phyloP scores from a whole-genome alignment of 495 filamentous ascomycete species.

The Penicillium pancosmium region DNA sequence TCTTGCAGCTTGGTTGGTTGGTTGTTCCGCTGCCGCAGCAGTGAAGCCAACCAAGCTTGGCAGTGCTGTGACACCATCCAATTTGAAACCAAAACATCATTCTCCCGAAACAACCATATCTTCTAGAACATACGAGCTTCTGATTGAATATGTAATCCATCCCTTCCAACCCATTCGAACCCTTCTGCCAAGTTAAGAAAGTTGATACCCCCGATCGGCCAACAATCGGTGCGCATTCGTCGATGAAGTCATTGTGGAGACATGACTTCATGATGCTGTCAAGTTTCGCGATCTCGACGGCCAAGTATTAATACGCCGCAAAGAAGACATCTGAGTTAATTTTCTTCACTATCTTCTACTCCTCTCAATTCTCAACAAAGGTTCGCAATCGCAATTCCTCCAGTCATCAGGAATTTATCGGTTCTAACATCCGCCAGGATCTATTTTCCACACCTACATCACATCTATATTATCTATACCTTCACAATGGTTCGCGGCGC shows the following conservation, averaged over 20 bases:
- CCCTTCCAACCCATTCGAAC: neutral
- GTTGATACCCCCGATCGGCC: slow-evolving; percentile 1
- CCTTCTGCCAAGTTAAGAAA: neutral
- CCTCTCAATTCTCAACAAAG: neutral
- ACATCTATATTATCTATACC: slow-evolving; percentile 1
- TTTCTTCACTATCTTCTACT: neutral
- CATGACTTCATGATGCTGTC: slow-evolving; percentile 48
- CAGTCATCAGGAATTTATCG: neutral
- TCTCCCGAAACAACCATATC: neutral
- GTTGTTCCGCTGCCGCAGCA: neutral
- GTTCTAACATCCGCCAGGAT: neutral
- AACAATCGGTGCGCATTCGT: slow-evolving; percentile 12
- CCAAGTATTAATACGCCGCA: slow-evolving; percentile 12
- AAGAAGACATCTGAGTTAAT: neutral
- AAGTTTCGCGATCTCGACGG: slow-evolving; percentile 11
- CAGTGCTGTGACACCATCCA: neutral
- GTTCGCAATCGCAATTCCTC: neutral
- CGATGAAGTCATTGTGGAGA: slow-evolving; percentile 38
- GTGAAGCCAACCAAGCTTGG: neutral
- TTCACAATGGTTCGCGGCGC: slow-evolving; percentile 54
- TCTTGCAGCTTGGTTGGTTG: neutral
- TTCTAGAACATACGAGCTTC: slow-evolving; percentile 14
- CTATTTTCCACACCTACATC: slow-evolving; percentile 5
- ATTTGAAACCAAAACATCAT: neutral
- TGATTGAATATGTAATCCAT: neutral